Base-by-base conservation (phyloP, 495 filamentous ascomycete species). In the Penicillium ucsense region DNA sequence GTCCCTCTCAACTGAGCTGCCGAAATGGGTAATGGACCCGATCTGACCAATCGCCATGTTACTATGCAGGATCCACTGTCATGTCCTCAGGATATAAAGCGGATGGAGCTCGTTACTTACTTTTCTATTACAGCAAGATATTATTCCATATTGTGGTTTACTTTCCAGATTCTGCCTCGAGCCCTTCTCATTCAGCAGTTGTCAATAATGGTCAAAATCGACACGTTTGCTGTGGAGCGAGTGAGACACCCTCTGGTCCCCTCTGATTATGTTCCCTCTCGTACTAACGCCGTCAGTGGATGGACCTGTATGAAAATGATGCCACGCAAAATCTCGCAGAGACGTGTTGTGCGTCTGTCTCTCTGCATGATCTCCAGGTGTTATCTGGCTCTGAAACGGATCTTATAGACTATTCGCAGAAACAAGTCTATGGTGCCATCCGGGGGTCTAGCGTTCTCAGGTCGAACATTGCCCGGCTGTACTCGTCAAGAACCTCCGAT, bases 261-360 rank as follows among this genome's bases (percentile, higher is more conserved):
- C 12, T 29, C 35, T 31, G 20, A 20, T n/a, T n/a, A 9, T n/a
- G 29, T 5, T 46, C 20, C 8, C 5, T 38, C 29, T 35, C 38
- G 39, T n/a, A 31, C 32, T 45, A 31, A 48, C 12, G 1, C 40
- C 28, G n/a, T 2, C 11, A 94, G 80, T 95, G 89, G 88, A 94
- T 95, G 88, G 85, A 91, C 71, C 64, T 73, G 31, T 81, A 89
- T 62, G 87, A 95, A 55, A 79, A 62, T n/a, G 80, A 75, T 6
- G 81, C 80, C 6, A 82, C 83, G 20, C 76, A 88, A 56, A 92
- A 94, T 61, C 76, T 94, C 40, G 87, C 87, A 44, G 89, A 95
- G 63, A 91, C 89, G 0, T 95, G 89, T 64, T 82, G 78, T 39
- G 81, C 85, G 4, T 88, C 87, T 3, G 74, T 94, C 20, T 94